Evolutionary conservation across 2,329 filamentous ascomycete species (phyloP).

Genomic region (Dactylellina sp.): DNA sequence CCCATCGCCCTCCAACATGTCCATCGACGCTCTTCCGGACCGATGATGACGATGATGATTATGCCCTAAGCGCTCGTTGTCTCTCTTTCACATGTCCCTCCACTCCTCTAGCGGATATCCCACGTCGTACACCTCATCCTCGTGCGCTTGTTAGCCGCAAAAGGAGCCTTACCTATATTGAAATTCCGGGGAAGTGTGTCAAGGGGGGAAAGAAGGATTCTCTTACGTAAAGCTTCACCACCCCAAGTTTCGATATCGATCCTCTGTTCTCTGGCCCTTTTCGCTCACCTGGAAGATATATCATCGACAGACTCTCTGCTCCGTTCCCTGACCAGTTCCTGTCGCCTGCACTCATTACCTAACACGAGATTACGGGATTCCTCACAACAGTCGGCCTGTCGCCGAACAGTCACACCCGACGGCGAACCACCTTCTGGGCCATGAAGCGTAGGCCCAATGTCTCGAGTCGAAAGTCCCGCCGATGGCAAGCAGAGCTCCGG

Average conservation of each 20-base stretch:
- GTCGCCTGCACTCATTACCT: not conserved
- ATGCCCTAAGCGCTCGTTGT: not conserved
- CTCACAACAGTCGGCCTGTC: conserved; percentile 24
- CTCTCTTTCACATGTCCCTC: not conserved
- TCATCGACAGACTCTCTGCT: conserved; percentile 10
- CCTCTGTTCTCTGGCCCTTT: conserved; percentile 2
- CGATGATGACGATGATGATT: conserved; percentile 23
- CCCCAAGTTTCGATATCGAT: not conserved
- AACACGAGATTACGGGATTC: not conserved
- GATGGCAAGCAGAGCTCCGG: conserved; percentile 50
- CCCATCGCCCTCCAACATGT: conserved; percentile 35
- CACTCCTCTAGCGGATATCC: conserved; percentile 12
- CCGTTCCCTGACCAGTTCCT: not conserved
- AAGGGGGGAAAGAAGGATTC: conserved; percentile 33
- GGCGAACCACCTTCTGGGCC: conserved; percentile 20
- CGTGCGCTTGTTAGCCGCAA: conserved; percentile 19
- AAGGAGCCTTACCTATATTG: conserved; percentile 17
- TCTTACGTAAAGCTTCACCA: conserved; percentile 56
- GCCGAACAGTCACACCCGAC: conserved; percentile 20
- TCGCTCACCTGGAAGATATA: conserved; percentile 7
- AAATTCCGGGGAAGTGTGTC: conserved; percentile 41
- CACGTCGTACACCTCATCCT: conserved; percentile 1
- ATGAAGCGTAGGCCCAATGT: conserved; percentile 51
- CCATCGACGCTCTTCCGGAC: conserved; percentile 35
- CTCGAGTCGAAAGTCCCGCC: conserved; percentile 51